A percentile compares a stretch with the other conserved stretches of the same genome.
Evolutionary conservation across 371 early-diverging fungal genomes (phyloP).

Genomic region (Circinella umbellata): DNA sequence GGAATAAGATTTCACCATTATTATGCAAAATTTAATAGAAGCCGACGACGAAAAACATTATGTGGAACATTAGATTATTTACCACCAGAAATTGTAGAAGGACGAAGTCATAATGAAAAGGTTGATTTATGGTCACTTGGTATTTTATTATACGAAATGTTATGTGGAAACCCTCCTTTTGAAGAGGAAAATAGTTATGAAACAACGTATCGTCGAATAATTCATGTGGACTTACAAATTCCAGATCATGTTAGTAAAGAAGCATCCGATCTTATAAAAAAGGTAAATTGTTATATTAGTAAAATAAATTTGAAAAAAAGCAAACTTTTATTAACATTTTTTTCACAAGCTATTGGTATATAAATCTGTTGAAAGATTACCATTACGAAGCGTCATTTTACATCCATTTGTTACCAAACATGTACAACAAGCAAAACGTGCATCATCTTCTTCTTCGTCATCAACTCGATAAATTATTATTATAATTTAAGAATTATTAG

Average conservation of each 20-base stretch:
- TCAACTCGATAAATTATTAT: not conserved
- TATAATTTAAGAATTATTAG: not conserved
- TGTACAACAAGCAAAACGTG: not conserved
- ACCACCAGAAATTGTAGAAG: constrained; percentile 94
- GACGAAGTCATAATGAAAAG: constrained; percentile 73
- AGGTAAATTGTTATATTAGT: constrained; percentile 44
- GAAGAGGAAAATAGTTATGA: constrained; percentile 68
- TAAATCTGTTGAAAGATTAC: constrained; percentile 7
- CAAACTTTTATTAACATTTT: not conserved
- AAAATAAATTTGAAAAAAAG: too few species aligned
- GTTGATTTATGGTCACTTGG: constrained; percentile 90
- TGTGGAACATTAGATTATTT: constrained; percentile 99
- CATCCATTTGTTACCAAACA: constrained; percentile 13
- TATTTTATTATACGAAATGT: constrained; percentile 92
- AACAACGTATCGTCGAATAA: constrained; percentile 85
- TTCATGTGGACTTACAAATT: constrained; percentile 82
- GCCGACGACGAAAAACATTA: constrained; percentile 83
- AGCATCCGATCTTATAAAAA: constrained; percentile 89
- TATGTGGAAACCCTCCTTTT: constrained; percentile 97
- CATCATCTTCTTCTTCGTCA: not conserved
- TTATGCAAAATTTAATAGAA: constrained; percentile 10
- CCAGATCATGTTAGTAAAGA: constrained; percentile 84
- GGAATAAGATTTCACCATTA: not conserved
- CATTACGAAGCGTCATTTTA: constrained; percentile 3
- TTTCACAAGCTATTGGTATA: constrained; percentile 5